Conservation (phyloP, 495 filamentous ascomycete species). For the Penicillium subrubescens region DNA sequence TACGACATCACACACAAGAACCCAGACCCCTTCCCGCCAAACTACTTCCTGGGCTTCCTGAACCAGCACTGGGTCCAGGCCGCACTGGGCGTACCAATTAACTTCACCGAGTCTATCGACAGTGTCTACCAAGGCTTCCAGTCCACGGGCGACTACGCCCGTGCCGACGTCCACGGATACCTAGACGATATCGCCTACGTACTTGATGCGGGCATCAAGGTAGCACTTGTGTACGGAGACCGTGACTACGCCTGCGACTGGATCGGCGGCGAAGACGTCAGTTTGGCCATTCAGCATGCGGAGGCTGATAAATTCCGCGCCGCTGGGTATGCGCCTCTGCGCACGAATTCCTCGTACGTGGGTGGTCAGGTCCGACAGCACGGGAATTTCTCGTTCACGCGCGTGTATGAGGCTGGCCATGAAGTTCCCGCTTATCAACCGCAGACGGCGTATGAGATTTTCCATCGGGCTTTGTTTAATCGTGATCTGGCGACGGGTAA, state of each 20-base stretch:
- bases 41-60: conserved; percentile 64
- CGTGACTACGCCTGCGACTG: conserved; percentile 61
- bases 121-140: conserved; percentile 56
- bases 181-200: conserved; percentile 55
- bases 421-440: conserved; percentile 64
- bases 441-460: conserved; percentile 55
- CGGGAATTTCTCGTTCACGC: conserved; percentile 60
- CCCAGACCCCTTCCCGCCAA: conserved; percentile 64
- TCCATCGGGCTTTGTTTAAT: conserved; percentile 55
- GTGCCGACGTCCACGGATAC: conserved; percentile 49
- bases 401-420: conserved; percentile 63
- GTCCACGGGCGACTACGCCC: conserved; percentile 48
- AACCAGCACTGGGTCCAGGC: conserved; percentile 62
- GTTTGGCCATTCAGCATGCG: conserved; percentile 43
- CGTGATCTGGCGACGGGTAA: conserved; percentile 60
- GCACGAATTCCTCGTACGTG: conserved; percentile 45
- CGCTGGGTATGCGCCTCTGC: conserved; percentile 54
- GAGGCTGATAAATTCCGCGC: conserved; percentile 42
- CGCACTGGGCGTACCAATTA: conserved; percentile 66
- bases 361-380: conserved; percentile 59
- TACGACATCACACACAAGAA: conserved; percentile 63
- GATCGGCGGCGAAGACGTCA: conserved; percentile 49
- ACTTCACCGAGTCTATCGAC: conserved; percentile 59
- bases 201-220: conserved; percentile 60
- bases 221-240: conserved; percentile 70